Conservation (phyloP, 2,329 filamentous ascomycete species). For the Pseudogymnoascus sp. region DNA sequence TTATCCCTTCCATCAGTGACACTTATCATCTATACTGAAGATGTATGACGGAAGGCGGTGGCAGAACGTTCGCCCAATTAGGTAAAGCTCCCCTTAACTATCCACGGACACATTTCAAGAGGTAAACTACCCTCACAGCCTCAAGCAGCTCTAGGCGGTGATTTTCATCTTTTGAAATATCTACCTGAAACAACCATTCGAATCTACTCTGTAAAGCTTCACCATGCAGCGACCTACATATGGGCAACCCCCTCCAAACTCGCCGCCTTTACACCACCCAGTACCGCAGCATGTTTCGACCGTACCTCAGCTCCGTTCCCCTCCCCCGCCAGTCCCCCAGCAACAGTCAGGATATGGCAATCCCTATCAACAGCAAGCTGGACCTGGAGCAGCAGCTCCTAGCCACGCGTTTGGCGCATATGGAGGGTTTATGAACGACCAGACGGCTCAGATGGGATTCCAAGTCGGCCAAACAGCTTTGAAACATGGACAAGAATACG, state of each 20-base stretch:
- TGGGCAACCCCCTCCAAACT: slow-evolving; percentile 62
- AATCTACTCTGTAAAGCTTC: background rate
- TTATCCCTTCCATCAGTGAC: slow-evolving; percentile 9
- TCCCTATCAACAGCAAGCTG: slow-evolving; percentile 59
- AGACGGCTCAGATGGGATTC: slow-evolving; percentile 87
- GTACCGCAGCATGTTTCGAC: slow-evolving; percentile 98
- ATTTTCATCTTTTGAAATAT: background rate
- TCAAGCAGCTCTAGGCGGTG: background rate
- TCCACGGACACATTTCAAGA: slow-evolving; percentile 10
- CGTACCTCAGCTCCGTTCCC: slow-evolving; percentile 92
- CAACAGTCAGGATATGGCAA: slow-evolving; percentile 62
- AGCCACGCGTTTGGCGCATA: slow-evolving; percentile 62
- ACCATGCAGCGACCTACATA: slow-evolving; percentile 81
- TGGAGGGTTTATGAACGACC: slow-evolving; percentile 91
- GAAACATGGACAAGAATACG: slow-evolving; percentile 83
- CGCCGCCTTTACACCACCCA: slow-evolving; percentile 90
- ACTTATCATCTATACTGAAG: background rate
- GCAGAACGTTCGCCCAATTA: background rate
- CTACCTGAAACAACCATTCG: background rate
- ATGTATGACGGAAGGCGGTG: slow-evolving; percentile 8
- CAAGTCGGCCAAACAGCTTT: slow-evolving; percentile 91
- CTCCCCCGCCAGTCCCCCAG: slow-evolving; percentile 70
- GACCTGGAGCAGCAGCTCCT: slow-evolving; percentile 28
- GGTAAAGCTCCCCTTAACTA: slow-evolving; percentile 8
- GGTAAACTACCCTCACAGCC: background rate